A percentile compares a stretch with the other conserved stretches of the same genome.
Conservation (phyloP, 192 early-diverging fungal species). For the Coemansia sp. region DNA sequence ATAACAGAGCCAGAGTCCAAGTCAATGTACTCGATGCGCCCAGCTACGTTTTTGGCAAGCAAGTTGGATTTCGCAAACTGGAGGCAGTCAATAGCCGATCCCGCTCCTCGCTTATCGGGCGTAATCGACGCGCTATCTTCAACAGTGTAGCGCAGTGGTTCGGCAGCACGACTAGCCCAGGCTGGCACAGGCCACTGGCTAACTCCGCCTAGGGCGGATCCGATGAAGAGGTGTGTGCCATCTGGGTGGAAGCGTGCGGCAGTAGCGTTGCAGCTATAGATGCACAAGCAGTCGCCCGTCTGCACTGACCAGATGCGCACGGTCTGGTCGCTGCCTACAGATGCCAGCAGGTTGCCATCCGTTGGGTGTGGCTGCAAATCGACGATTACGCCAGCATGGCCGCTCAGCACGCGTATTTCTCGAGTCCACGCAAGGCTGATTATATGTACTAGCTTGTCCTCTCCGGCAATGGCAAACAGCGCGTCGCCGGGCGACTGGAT, state of each 20-base stretch:
- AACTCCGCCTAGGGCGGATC: conserved; percentile 55
- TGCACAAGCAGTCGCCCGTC: conserved; percentile 61
- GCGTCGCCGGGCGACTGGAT: conserved; percentile 68
- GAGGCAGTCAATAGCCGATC: conserved; percentile 67
- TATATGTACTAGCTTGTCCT: conserved; percentile 66
- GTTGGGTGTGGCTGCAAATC: conserved; percentile 77
- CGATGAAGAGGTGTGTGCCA: conserved; percentile 62
- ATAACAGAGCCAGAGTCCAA: conserved; percentile 52
- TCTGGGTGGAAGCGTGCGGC: conserved; percentile 71
- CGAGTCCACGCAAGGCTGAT: conserved; percentile 74
- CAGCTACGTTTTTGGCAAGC: conserved; percentile 74
- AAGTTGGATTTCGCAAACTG: conserved; percentile 69
- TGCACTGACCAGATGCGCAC: conserved; percentile 81
- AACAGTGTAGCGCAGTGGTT: conserved; percentile 6
- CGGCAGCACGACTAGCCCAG: not conserved
- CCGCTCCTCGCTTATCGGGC: conserved; percentile 21
- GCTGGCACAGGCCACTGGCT: conserved; percentile 60
- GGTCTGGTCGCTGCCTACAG: conserved; percentile 72
- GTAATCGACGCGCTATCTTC: conserved; percentile 32
- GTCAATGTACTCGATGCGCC: conserved; percentile 80
- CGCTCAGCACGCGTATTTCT: conserved; percentile 63
- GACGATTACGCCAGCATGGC: conserved; percentile 61
- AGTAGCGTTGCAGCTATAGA: conserved; percentile 64
- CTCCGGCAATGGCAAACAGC: conserved; percentile 69
- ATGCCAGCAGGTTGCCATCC: conserved; percentile 66